Percentiles rank a stretch among this genome's conserved stretches.
Conservation (phyloP, 805 yeast species). For the Wickerhamiella azymoides region DNA sequence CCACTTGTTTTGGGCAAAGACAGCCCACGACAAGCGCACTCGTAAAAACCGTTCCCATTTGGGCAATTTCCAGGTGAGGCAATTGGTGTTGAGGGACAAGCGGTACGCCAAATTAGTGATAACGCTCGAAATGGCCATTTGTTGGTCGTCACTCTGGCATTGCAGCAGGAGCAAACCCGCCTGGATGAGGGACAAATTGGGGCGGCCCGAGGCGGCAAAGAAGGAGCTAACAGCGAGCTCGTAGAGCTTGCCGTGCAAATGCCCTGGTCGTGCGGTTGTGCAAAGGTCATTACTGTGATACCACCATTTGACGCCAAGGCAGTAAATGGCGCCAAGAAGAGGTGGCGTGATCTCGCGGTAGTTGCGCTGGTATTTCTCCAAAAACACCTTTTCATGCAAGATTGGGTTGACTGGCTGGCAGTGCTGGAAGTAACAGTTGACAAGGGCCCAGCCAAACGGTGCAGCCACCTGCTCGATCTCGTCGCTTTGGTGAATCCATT, state of each 20-base stretch:
- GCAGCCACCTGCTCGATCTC: conserved; percentile 71
- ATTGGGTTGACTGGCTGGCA: conserved; percentile 89
- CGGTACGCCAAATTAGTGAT: conserved; percentile 83
- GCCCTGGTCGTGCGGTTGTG: conserved; percentile 64
- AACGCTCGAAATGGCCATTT: conserved; percentile 77
- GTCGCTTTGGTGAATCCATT: conserved; percentile 67
- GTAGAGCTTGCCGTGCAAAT: conserved; percentile 41
- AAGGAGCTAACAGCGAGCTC: conserved; percentile 54
- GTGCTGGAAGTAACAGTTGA: conserved; percentile 63
- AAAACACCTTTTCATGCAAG: conserved; percentile 75
- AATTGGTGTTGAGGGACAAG: conserved; percentile 79
- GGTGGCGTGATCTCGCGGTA: conserved; percentile 90
- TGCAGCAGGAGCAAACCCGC: conserved; percentile 31
- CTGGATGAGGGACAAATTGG: conserved; percentile 64
- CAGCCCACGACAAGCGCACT: conserved; percentile 89
- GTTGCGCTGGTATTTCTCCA: conserved; percentile 82
- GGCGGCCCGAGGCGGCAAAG: conserved; percentile 63
- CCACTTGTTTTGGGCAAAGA: conserved; percentile 88
- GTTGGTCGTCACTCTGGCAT: conserved; percentile 43
- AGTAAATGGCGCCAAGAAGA: conserved; percentile 76
- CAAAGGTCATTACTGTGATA: conserved; percentile 68
- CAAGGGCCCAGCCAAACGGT: conserved; percentile 72
- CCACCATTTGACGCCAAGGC: conserved; percentile 90
- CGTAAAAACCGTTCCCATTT: conserved; percentile 90
- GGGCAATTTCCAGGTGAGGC: conserved; percentile 82